Evolutionary conservation across 768 basidiomycete species (phyloP), one percentile per base, ranked within the genome.

Genomic region (Leccinum truebloodii): DNA sequence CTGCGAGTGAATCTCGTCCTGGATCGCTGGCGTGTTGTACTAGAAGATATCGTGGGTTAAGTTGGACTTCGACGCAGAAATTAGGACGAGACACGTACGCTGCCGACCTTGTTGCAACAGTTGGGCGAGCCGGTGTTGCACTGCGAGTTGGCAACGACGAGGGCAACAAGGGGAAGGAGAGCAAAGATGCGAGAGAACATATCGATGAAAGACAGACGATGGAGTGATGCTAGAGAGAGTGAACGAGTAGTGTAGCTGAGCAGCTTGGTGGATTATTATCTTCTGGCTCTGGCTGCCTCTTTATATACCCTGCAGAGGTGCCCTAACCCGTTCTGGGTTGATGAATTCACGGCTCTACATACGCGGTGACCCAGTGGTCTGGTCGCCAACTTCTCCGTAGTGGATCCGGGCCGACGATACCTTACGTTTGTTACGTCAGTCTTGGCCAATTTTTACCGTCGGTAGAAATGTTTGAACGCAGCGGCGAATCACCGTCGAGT

Each of bases 161-260:
- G 41, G 6, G 14, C 44, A 20, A 20, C 44, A 10, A 46, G 44
- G 9, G 44, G 44, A 0, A 46, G 44, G 35, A 37, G 35, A 37
- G 35, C 35, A 16, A 37, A 37, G 14, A 37, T 37, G 14, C 35
- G 35, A 52, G 69, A 55, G 24, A 70, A 66, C 67, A 68, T 68
- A 4, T 1, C 16, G 26, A 28, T 20, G 7, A 8, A 3, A 16
- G 49, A 37, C 10, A 5, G 12, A 28, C 3, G n/a, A 28, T 20
- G 12, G 34, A 34, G 12, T 46, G n/a, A 13, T 4, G 14, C 26
- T 32, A 16, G 32, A 49, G 50, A n/a, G 3, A 35, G 52, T 55
- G 44, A 54, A 7, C 22, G 10, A 37, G 14, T 14, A 0, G 4
- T 37, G 35, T 14, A 37, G 14, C 35, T 37, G 35, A 6, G 55